Evolutionary conservation across 441 rosid genomes (phyloP).

Genomic region (Cnidoscolus chayamansa): DNA sequence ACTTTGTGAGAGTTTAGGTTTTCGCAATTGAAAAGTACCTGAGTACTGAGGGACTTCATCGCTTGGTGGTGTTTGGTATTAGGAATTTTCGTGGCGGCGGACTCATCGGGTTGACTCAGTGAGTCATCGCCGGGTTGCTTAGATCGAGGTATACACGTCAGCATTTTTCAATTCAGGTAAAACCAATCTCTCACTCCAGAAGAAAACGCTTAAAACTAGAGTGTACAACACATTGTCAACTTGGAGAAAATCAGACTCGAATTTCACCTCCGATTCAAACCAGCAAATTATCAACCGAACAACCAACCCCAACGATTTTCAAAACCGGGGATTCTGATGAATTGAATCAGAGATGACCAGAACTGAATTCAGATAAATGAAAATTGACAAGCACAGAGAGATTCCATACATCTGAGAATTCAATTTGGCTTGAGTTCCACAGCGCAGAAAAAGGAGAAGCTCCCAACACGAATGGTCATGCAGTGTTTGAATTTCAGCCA

Average conservation of each 20-base stretch:
- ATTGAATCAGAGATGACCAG: not conserved
- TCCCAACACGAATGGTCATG: constrained; percentile 13
- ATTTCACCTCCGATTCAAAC: too few species aligned
- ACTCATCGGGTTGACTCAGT: constrained; percentile 52
- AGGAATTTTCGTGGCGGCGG: constrained; percentile 29
- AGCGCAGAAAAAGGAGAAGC: constrained; percentile 22
- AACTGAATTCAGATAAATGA: not conserved
- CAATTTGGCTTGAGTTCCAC: not conserved
- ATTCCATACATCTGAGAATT: constrained; percentile 10
- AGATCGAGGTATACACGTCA: constrained; percentile 91
- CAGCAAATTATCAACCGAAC: not conserved
- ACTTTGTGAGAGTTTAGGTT: not conserved
- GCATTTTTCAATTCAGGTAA: constrained; percentile 42
- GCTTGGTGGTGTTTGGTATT: constrained; percentile 38
- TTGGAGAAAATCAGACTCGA: not conserved
- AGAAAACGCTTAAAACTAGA: not conserved
- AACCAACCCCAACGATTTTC: too few species aligned
- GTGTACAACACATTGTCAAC: constrained; percentile 16
- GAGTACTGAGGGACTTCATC: constrained; percentile 76
- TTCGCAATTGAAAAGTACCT: constrained; percentile 32
- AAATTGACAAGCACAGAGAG: not conserved
- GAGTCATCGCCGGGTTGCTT: constrained; percentile 79
- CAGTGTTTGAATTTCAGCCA: constrained; percentile 3
- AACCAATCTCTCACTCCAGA: not conserved
- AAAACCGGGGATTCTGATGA: not conserved